These are phyloP conservation scores for Jasminum sambac DNA, from an alignment of 257 asterid genomes.

Conservation along the genomic window DNA sequence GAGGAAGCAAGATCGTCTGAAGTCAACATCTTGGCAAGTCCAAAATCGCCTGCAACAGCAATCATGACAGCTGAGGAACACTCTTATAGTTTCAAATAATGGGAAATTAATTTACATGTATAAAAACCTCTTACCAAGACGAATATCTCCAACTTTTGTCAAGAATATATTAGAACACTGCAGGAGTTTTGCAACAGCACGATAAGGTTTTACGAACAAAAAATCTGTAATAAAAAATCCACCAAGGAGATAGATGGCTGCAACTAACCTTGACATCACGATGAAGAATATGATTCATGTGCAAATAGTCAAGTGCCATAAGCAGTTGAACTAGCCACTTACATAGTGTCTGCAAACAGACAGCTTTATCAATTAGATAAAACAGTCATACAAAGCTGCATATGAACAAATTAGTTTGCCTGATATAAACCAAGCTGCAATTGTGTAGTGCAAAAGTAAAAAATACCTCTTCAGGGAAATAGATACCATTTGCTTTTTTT, in stretches of 20 bases:
- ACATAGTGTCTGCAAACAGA: conserved; percentile 66
- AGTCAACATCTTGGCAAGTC: conserved; percentile 84
- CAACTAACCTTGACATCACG: conserved; percentile 84
- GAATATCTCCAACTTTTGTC: conserved; percentile 80
- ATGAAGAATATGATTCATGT: conserved; percentile 82
- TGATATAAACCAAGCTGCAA: not conserved
- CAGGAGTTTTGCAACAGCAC: conserved; percentile 27
- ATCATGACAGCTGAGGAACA: conserved; percentile 26
- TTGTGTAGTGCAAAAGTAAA: conserved; percentile 9
- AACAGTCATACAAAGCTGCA: not conserved
- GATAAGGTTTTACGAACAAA: conserved; percentile 12
- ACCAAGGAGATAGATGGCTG: conserved; percentile 22
- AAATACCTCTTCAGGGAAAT: conserved; percentile 76
- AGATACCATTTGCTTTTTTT: conserved; percentile 67
- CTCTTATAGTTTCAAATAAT: conserved; percentile 15
- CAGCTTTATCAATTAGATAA: conserved; percentile 21
- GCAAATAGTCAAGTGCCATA: conserved; percentile 89
- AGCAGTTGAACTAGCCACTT: conserved; percentile 93
- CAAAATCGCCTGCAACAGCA: conserved; percentile 75
- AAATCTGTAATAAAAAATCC: conserved; percentile 4
- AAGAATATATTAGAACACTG: conserved; percentile 96
- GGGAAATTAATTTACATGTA: conserved; percentile 6
- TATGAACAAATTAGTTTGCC: not conserved
- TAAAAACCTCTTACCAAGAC: conserved; percentile 63
- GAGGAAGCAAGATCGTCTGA: conserved; percentile 93